Percentiles rank a stretch among this genome's conserved stretches.
Evolutionary conservation across 345 rosid genomes (phyloP).

Genomic region (Bruguiera parviflora): DNA sequence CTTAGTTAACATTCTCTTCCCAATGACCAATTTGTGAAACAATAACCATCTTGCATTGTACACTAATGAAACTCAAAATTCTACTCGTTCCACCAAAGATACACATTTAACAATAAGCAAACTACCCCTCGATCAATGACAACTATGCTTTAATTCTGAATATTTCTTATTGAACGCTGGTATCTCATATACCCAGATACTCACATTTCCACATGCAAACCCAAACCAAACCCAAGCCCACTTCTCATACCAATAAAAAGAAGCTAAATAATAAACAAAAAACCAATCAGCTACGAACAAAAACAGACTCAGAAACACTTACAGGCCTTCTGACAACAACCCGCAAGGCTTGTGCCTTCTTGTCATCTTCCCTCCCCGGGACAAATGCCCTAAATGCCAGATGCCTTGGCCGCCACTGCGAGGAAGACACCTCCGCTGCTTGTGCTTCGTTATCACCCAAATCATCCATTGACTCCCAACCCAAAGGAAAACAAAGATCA

Average conservation of each 20-base stretch:
- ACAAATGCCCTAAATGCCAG: slow-evolving; percentile 51
- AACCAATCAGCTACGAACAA: not conserved
- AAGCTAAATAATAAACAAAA: not conserved
- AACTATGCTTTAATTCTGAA: slow-evolving; percentile 5
- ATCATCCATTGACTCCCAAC: slow-evolving; percentile 50
- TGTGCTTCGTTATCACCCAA: slow-evolving; percentile 41
- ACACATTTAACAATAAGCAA: slow-evolving; percentile 4
- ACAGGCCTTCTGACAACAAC: slow-evolving; percentile 66
- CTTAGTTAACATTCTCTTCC: no score
- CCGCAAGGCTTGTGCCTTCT: slow-evolving; percentile 35
- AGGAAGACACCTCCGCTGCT: slow-evolving; percentile 30
- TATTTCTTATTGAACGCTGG: not conserved
- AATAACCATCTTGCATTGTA: no score
- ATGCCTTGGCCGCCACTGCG: slow-evolving; percentile 69
- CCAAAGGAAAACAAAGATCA: slow-evolving; percentile 6
- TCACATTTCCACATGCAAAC: slow-evolving; percentile 11
- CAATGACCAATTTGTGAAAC: no score
- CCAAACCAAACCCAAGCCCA: not conserved
- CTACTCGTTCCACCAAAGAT: not conserved
- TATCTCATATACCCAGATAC: not conserved
- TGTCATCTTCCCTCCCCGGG: slow-evolving; percentile 26
- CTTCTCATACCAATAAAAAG: slow-evolving; percentile 10
- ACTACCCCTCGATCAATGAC: slow-evolving; percentile 14
- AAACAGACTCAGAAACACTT: slow-evolving; percentile 29
- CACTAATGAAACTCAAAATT: not conserved